Base-by-base conservation (phyloP, 495 filamentous ascomycete species). In the Tuber indicum region DNA sequence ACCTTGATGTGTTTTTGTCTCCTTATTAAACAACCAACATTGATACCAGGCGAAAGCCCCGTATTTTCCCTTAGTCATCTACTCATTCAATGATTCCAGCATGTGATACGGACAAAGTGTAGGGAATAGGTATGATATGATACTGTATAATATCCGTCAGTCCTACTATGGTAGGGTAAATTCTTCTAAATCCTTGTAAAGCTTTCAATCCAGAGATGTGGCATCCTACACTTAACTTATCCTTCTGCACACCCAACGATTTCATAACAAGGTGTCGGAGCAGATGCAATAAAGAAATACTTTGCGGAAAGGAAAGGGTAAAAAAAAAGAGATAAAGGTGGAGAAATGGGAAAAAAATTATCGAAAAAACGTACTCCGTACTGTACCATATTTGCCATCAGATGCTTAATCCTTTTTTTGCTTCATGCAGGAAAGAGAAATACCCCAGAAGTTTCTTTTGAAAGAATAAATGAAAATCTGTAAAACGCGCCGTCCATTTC, bases 401-500 rank as follows among this genome's bases (percentile, higher is more conserved):
- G 58, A 66, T 66, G 58, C 58, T 17, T 66, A 66, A 14, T 3
- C 12, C 26, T n/a, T 36, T 66, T 26, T 36, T 36, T 66, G 26
- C 58, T 66, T 66, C 58, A 66, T 16, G 26, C 26, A 36, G 58
- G 58, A 66, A 62, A 17, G 26, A 17, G 32, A 66, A 66, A 32
- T 66, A 36, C 58, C 12, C 58, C 58, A 66, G 26, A 36, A 66
- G 26, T 36, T 66, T 66, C 58, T 66, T 58, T 66, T 5, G 32
- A 66, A 36, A 66, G 12, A 26, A 36, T 32, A 5, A 66, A 66
- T 32, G 26, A 66, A 66, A 66, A 66, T 66, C 58, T 66, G 76
- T 77, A 78, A 78, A 52, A 75, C 75, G 70, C 77, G 77, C 77
- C 77, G 43, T 75, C 78, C 77, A 80, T 74, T 80, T 76, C 74